Evolutionary conservation across 1,284 basidiomycete genomes (phyloP).

Genomic region (Agroathelia rolfsii): DNA sequence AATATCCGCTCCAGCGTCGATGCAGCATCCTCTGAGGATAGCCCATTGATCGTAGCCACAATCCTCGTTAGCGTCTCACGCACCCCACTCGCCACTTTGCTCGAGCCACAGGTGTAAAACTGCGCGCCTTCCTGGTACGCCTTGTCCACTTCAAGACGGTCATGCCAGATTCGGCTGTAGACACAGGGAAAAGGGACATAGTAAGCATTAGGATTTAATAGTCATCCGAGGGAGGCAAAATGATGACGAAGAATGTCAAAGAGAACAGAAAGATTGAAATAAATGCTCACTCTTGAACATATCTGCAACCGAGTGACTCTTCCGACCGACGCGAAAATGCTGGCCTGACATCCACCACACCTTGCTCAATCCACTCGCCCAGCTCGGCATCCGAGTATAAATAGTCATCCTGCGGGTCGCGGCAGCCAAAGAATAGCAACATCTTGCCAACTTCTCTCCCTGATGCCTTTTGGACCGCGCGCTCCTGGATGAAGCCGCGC

Average conservation of each 20-base stretch:
- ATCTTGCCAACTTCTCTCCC: slow-evolving; percentile 33
- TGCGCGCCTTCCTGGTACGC: slow-evolving; percentile 28
- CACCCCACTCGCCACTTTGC: slow-evolving; percentile 28
- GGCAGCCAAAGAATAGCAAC: slow-evolving; percentile 42
- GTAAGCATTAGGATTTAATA: neutral
- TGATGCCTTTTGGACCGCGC: slow-evolving; percentile 35
- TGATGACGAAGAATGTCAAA: neutral
- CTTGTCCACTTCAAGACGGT: slow-evolving; percentile 25
- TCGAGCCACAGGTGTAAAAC: slow-evolving; percentile 41
- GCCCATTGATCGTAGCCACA: slow-evolving; percentile 19
- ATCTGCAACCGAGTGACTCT: slow-evolving; percentile 32
- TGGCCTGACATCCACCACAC: slow-evolving; percentile 38
- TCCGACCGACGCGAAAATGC: slow-evolving; percentile 34
- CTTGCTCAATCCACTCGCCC: slow-evolving; percentile 31
- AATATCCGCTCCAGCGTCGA: slow-evolving; percentile 23
- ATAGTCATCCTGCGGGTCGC: slow-evolving; percentile 32
- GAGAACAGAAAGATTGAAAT: slow-evolving; percentile 1
- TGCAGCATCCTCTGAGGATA: slow-evolving; percentile 17
- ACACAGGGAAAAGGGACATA: slow-evolving; percentile 1
- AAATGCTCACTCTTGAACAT: slow-evolving; percentile 37
- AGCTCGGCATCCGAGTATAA: slow-evolving; percentile 34
- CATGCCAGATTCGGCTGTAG: slow-evolving; percentile 34
- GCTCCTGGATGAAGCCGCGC: slow-evolving; percentile 45
- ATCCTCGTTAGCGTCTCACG: slow-evolving; percentile 27
- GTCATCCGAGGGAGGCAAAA: neutral